A percentile compares a stretch with the other conserved stretches of the same genome.
These are phyloP conservation scores for Botrytis fragariae DNA, from an alignment of 2,329 filamentous ascomycete genomes.

Conservation along the genomic window DNA sequence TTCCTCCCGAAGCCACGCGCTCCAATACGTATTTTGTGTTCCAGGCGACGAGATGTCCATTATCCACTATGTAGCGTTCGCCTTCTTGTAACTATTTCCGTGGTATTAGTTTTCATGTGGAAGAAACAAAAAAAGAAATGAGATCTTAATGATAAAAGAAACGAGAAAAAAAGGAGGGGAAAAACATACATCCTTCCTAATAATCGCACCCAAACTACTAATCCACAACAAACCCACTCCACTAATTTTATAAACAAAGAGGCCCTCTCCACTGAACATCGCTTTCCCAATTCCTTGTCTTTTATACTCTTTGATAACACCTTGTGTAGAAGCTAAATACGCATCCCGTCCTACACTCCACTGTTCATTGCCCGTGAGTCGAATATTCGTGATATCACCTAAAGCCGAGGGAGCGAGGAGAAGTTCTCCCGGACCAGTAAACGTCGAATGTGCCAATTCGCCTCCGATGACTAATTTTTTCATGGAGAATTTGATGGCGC, in stretches of 20 bases:
- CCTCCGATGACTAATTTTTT: constrained; percentile 87
- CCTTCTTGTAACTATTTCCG: constrained; percentile 46
- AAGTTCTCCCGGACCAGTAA: constrained; percentile 86
- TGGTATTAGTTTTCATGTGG: background rate
- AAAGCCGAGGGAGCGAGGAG: constrained; percentile 76
- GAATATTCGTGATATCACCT: constrained; percentile 81
- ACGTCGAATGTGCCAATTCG: constrained; percentile 75
- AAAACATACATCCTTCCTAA: constrained; percentile 79
- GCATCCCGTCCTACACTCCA: constrained; percentile 88
- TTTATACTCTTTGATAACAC: constrained; percentile 85
- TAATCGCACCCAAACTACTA: constrained; percentile 90
- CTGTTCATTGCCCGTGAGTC: constrained; percentile 65
- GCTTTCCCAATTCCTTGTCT: constrained; percentile 82
- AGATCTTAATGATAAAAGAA: background rate
- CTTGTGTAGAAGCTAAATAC: constrained; percentile 81
- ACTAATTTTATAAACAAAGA: constrained; percentile 85
- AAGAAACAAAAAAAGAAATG: background rate
- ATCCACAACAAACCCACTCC: constrained; percentile 84
- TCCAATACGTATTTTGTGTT: constrained; percentile 93
- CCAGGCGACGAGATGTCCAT: constrained; percentile 93
- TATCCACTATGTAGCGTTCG: constrained; percentile 90
- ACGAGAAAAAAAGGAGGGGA: background rate
- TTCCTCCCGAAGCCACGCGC: constrained; percentile 82
- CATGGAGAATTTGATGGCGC: constrained; percentile 77
- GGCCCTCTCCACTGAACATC: constrained; percentile 88